Conservation (phyloP, 164 flowering plant genomes). For the Houttuynia cordata region DNA sequence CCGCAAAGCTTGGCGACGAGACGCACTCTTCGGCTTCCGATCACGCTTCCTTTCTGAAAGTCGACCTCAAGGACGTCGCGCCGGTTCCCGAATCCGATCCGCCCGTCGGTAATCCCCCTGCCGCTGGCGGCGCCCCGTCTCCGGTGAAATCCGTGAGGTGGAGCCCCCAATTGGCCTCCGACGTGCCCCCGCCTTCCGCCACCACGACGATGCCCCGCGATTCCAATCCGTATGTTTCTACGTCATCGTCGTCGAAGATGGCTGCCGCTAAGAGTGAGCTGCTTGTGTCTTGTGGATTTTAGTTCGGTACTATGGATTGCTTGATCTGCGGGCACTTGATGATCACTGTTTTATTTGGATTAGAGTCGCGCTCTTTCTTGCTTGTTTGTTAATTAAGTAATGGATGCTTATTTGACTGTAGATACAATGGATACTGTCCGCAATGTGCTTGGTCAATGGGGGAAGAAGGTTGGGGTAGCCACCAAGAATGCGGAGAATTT, state of each 20-base stretch:
- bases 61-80: slow-evolving; percentile 42
- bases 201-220: slow-evolving; percentile 51
- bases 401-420: slow-evolving; percentile 8
- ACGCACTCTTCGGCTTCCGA: slow-evolving; percentile 16
- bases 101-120: slow-evolving; percentile 7
- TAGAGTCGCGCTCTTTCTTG: neutral
- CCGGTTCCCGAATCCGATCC: slow-evolving; percentile 18
- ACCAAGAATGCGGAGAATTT: slow-evolving; percentile 71
- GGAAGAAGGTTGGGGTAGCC: slow-evolving; percentile 70
- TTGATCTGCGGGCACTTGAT: neutral
- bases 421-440: slow-evolving; percentile 50
- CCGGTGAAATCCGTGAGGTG: slow-evolving; percentile 11
- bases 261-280: slow-evolving; percentile 27
- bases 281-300: neutral
- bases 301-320: no score
- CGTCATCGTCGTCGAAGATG: slow-evolving; percentile 18
- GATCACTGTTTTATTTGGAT: neutral
- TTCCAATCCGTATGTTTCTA: slow-evolving; percentile 52
- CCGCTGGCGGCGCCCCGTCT: slow-evolving; percentile 7
- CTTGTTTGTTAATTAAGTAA: neutral
- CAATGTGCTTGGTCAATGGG: slow-evolving; percentile 66
- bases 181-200: slow-evolving; percentile 19
- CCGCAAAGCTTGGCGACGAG: slow-evolving; percentile 8
- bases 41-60: slow-evolving; percentile 54
- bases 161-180: slow-evolving; percentile 10